These are phyloP conservation scores for Penicillium brasilianum DNA, from an alignment of 2,329 filamentous ascomycete genomes.

Conservation along the genomic window DNA sequence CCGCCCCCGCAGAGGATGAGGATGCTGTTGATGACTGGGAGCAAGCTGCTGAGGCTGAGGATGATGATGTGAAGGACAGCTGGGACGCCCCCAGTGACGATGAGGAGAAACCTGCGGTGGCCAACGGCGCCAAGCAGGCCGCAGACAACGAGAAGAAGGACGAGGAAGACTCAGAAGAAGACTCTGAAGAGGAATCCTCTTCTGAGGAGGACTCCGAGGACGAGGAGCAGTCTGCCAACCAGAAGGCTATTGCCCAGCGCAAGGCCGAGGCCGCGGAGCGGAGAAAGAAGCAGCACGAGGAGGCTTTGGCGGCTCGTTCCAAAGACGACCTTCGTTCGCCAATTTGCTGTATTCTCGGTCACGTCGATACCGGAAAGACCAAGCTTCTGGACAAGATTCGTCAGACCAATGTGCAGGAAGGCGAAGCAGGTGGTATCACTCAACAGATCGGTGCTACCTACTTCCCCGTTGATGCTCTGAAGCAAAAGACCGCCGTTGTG, in stretches of 20 bases:
- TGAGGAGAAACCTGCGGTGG: conserved; percentile 58
- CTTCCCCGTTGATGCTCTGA: conserved; percentile 92
- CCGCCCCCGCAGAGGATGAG: conserved; percentile 56
- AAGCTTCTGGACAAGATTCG: conserved; percentile 98
- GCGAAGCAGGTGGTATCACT: conserved; percentile 98
- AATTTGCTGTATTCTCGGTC: conserved; percentile 99
- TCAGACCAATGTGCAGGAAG: conserved; percentile 98
- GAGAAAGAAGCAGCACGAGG: conserved; percentile 87
- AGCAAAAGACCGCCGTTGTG: conserved; percentile 90
- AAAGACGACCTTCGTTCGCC: conserved; percentile 94
- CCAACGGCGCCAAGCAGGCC: conserved; percentile 9
- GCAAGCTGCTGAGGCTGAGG: conserved; percentile 73
- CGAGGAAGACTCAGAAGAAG: conserved; percentile 31
- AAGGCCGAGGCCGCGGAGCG: conserved; percentile 90
- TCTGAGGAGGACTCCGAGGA: conserved; percentile 64
- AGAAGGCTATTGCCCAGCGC: conserved; percentile 73
- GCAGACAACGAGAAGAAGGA: conserved; percentile 37
- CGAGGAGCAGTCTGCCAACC: conserved; percentile 73
- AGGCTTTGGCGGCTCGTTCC: conserved; percentile 86
- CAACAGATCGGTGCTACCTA: conserved; percentile 99
- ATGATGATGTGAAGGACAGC: conserved; percentile 84
- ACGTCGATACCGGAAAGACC: conserved; percentile 99
- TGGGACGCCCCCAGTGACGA: conserved; percentile 73
- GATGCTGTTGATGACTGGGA: conserved; percentile 80
- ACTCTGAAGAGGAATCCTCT: conserved; percentile 45